Evolutionary conservation across 805 yeast species (phyloP), one percentile per base, ranked within the genome.

Genomic region (Barnettozyma pratensis): DNA sequence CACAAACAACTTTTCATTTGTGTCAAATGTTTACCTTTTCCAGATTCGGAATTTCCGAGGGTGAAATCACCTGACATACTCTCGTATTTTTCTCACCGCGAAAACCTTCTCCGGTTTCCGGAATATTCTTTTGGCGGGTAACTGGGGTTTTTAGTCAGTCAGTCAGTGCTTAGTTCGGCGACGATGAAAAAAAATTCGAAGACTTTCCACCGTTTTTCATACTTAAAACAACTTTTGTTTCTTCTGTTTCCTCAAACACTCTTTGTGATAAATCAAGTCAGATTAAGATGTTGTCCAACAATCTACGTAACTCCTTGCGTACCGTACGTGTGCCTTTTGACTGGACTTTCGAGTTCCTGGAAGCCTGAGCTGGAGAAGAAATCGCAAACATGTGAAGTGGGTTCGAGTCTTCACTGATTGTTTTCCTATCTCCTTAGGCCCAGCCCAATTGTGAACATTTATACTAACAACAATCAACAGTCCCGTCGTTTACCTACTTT

Each of bases 401-500:
- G 11, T 3, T 3, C 34, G 34, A 31, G 34, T 8, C 11, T 8
- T 8, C 34, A 31, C 8, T 31, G 34, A 31, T 11, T 31, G 34
- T 31, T 31, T 31, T 3, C 11, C 34, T 31, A 8, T 11, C 3
- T 8, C 8, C 34, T 3, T 31, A 8, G 2, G 34, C 11, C 34
- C 34, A 31, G 11, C 34, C 34, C 34, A 8, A 31, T 8, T 31
- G 8, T 31, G 12, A 2, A 7, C 34, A 25, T 8, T 6, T 5
- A 10, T 46, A 54, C 60, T 55, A 56, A 55, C 61, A 36, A 30
- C 9, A 7, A 32, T n/a, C 9, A 7, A 14, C 48, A 52, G 56
- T 34, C 58, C 45, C 57, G 62, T 45, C 56, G 54, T 52, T 54
- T 61, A 55, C 66, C 66, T 48, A 52, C 60, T 37, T 55, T 62